These are phyloP conservation scores for Pythium coloratum DNA, from an alignment of 352 stramenopile species.

Conservation along the genomic window DNA sequence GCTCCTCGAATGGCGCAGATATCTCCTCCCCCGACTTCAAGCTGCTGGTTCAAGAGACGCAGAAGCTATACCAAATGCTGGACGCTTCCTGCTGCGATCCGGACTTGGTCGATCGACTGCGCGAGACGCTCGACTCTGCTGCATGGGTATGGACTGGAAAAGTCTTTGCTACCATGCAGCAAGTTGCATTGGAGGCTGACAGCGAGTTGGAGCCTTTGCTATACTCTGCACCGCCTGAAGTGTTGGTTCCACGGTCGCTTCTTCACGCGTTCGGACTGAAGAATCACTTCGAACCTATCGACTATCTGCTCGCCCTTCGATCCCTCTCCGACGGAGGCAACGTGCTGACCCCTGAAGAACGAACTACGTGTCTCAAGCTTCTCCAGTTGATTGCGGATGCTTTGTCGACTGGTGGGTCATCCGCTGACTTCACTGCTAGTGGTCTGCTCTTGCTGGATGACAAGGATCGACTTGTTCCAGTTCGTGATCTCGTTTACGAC, in stretches of 20 bases:
- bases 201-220: constrained; percentile 56
- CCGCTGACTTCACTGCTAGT: neutral
- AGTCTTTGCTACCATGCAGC: constrained; percentile 45
- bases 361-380: constrained; percentile 41
- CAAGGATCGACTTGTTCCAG: constrained; percentile 18
- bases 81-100: constrained; percentile 42
- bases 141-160: constrained; percentile 77
- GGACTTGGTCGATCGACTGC: constrained; percentile 14
- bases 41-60: constrained; percentile 39
- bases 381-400: constrained; percentile 39
- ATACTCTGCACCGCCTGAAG: constrained; percentile 53
- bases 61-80: constrained; percentile 56
- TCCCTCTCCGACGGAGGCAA: constrained; percentile 34
- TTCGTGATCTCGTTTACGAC: constrained; percentile 51
- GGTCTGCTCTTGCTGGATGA: constrained; percentile 30
- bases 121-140: constrained; percentile 38
- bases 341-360: constrained; percentile 19
- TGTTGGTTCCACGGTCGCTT: constrained; percentile 57
- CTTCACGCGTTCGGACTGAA: constrained; percentile 60
- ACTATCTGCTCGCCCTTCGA: constrained; percentile 59
- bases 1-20: neutral
- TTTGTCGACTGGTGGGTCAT: neutral
- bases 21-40: constrained; percentile 16
- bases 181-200: constrained; percentile 53
- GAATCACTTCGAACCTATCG: constrained; percentile 41